Evolutionary conservation across 352 stramenopile species (phyloP), one percentile per base, ranked within the genome.

Genomic region (Phytophthora tubulina): DNA sequence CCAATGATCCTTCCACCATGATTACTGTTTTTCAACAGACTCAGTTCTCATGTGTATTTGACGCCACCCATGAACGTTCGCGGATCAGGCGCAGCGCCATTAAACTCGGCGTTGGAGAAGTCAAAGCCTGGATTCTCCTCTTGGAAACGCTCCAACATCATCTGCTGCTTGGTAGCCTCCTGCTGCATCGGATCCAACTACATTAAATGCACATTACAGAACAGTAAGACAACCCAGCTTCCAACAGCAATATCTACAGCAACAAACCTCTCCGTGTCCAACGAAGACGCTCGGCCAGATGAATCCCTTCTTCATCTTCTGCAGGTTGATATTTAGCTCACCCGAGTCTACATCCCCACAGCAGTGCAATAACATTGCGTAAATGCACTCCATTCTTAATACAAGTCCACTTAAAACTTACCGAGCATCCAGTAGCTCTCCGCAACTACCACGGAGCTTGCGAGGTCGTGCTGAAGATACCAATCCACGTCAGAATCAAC

Each of bases 51-150:
- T 8, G 83, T 82, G 78, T 97, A 97, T 67, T 94, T 94, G 33
- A 97, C 90, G 30, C 97, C 98, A 35, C 97, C 98, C 97, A 99
- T 99, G 72, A 99, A 99, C 15, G 88, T 98, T 59, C 95, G 86
- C 15, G 98, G 92, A 78, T 99, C 96, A 2, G 98, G 98, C 9
- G 97, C 96, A 33, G 89, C 75, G 5, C 98, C 98, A 81, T 98
- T 99, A 73, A 99, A 99, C 67, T 98, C 90, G 32, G 98, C 98
- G 57, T 96, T 92, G 11, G 95, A 98, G 86, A 99, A 99, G 66
- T 99, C 97, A 72, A 99, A 99, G 31, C 97, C 97, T n/a, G 97
- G 97, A 80, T 99, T 97, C 78, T 99, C 97, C 73, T 99, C 95
- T 76, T 99, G 96, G 81, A 99, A 99, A 33, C 97, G 83, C 81